Conservation (phyloP, 371 early-diverging fungal species). For the Apophysomyces trapeziformis region DNA sequence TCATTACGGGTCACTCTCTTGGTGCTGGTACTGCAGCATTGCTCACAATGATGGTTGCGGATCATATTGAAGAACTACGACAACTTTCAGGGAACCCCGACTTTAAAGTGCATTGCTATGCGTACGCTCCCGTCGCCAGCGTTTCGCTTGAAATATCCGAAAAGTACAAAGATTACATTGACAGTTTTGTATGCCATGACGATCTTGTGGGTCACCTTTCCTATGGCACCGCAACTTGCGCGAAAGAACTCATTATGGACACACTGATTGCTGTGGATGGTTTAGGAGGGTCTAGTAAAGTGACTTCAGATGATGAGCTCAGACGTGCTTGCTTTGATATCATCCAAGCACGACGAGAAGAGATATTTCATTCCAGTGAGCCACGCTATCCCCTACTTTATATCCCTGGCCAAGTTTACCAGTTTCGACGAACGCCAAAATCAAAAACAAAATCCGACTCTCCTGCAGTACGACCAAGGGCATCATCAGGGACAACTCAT, state of each 20-base stretch:
- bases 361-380: conserved; percentile 44
- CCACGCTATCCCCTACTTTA: conserved; percentile 51
- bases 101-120: conserved; percentile 52
- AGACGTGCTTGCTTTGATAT: conserved; percentile 49
- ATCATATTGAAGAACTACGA: conserved; percentile 64
- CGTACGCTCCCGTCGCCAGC: conserved; percentile 64
- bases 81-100: conserved; percentile 48
- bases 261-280: conserved; percentile 49
- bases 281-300: conserved; percentile 47
- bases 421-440: conserved; percentile 36
- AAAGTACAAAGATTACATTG: conserved; percentile 66
- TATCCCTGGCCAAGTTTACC: conserved; percentile 50
- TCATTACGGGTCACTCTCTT: conserved; percentile 75
- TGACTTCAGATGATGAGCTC: conserved; percentile 32
- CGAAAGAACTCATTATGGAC: conserved; percentile 55
- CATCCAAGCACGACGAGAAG: conserved; percentile 44
- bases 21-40: conserved; percentile 83
- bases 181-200: conserved; percentile 76
- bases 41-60: conserved; percentile 78
- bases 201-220: conserved; percentile 79
- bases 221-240: conserved; percentile 69
- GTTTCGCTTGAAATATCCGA: conserved; percentile 73
- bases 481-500: conserved; percentile 13
- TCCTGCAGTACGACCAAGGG: neutral
- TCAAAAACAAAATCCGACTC: neutral